Percentiles rank a stretch among this genome's conserved stretches.
Conservation (phyloP, 169 alveolate genomes). For the Eimeria falciformis region DNA sequence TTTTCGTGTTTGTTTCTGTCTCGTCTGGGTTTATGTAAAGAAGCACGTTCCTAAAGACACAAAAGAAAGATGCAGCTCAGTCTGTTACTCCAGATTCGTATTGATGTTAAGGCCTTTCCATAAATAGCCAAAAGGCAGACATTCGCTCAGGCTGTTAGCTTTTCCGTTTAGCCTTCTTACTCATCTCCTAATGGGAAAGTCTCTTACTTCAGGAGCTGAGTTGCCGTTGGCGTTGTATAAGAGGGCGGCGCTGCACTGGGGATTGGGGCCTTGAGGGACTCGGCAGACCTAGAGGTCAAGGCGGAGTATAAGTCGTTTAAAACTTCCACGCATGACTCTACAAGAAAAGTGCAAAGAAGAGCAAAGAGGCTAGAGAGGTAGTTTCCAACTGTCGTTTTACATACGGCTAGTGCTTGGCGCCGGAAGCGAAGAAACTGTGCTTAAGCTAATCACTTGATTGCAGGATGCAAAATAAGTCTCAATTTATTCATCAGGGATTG, state of each 20-base stretch:
- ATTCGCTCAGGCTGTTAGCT: no score
- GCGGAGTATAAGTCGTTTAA: not conserved
- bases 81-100: not conserved
- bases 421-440: no score
- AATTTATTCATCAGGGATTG: no score
- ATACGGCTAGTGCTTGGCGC: no score
- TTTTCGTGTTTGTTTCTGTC: not conserved
- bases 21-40: not conserved
- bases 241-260: not conserved
- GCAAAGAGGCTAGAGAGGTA: not conserved
- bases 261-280: not conserved
- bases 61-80: not conserved
- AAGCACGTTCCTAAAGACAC: not conserved
- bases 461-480: no score
- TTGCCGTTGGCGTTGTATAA: not conserved
- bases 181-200: not conserved
- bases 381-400: no score
- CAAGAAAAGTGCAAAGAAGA: not conserved
- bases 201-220: not conserved
- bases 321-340: conserved; percentile 13
- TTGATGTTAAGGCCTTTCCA: no score
- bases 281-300: not conserved
- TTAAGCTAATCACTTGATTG: no score
- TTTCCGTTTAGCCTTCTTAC: not conserved
- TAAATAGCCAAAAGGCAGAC: no score